phyloP scores from a whole-genome alignment of 1,284 basidiomycete genomes.

The Tausonia pullulans region DNA sequence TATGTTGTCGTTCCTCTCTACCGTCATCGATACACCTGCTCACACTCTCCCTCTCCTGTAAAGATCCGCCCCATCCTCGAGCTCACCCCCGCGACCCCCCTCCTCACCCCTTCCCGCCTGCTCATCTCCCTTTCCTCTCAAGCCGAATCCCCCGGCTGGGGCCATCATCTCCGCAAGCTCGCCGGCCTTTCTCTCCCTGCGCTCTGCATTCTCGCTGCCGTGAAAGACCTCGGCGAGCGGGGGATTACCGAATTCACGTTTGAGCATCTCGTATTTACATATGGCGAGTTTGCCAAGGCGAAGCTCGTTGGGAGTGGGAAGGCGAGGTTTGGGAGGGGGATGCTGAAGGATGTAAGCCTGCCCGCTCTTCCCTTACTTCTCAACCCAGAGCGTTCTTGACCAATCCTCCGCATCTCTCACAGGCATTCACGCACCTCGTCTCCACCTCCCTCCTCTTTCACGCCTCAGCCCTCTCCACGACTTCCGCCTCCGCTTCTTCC shows the following conservation, averaged over 20 bases:
- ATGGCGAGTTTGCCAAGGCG: slow-evolving; percentile 32
- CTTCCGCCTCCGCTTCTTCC: slow-evolving; percentile 19
- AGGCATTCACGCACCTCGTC: slow-evolving; percentile 31
- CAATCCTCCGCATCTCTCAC: neutral
- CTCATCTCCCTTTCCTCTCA: slow-evolving; percentile 22
- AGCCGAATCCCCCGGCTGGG: slow-evolving; percentile 31
- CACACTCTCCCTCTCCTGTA: neutral
- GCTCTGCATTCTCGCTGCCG: slow-evolving; percentile 31
- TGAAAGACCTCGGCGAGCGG: slow-evolving; percentile 62
- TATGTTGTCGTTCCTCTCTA: slow-evolving; percentile 33
- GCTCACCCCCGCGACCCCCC: slow-evolving; percentile 20
- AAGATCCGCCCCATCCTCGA: slow-evolving; percentile 26
- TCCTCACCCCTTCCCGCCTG: slow-evolving; percentile 22
- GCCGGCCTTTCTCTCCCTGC: slow-evolving; percentile 31
- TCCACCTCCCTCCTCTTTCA: slow-evolving; percentile 28
- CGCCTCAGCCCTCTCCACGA: slow-evolving; percentile 13
- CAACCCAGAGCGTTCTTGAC: neutral
- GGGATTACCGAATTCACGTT: slow-evolving; percentile 47
- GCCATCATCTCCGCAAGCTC: slow-evolving; percentile 19
- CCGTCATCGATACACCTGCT: neutral
- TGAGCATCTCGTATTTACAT: slow-evolving; percentile 34
- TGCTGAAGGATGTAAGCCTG: slow-evolving; percentile 27
- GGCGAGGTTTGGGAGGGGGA: slow-evolving; percentile 28
- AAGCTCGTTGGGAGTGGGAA: slow-evolving; percentile 34
- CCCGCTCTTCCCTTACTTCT: neutral